Evolutionary conservation across 129 eudicot species (phyloP), one percentile per base, ranked within the genome.

Genomic region (Silybum marianum): DNA sequence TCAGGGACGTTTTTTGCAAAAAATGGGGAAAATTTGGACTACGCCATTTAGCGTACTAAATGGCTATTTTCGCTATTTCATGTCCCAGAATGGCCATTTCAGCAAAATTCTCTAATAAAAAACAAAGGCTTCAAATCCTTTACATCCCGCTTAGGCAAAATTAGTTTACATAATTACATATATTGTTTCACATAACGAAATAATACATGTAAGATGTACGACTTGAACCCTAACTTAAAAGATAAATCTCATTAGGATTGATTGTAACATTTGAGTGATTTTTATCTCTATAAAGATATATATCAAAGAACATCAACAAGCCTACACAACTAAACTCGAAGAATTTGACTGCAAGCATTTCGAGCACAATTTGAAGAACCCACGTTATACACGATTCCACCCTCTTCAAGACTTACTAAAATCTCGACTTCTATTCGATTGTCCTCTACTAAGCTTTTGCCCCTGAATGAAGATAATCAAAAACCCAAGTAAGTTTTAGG

Each of bases 361-460:
- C 60, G 19, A 19, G 19, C 19, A 48, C 4, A 48, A 48, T 14
- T 5, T 13, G 18, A 48, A 48, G n/a, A 48, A 13, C 14, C 60
- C 19, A 14, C 6, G 60, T 48, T 14, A 48, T 48, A 48, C 19
- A 48, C 19, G 60, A 48, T 48, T 48, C 60, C 21, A 58, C 11
- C 3, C 16, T 44, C n/a, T 24, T 58, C 23, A 58, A 58, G 66
- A 18, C 66, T 58, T 58, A 18, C 66, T 58, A 58, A 58, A 58
- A 58, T 58, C 7, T 18, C 81, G 79, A 40, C 79, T 82, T 54
- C 81, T 80, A 48, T 66, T 81, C 74, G 32, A 30, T 42, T 73
- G 78, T 36, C 74, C 81, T 74, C 44, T 54, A 78, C 73, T 74
- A 82, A 82, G 84, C 79, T 71, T 44, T 40, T 69, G 71, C 63